Evolutionary conservation across 2,329 filamentous ascomycete genomes (phyloP), one percentile per base, ranked within the genome.

Genomic region (Podosphaera aphanis): DNA sequence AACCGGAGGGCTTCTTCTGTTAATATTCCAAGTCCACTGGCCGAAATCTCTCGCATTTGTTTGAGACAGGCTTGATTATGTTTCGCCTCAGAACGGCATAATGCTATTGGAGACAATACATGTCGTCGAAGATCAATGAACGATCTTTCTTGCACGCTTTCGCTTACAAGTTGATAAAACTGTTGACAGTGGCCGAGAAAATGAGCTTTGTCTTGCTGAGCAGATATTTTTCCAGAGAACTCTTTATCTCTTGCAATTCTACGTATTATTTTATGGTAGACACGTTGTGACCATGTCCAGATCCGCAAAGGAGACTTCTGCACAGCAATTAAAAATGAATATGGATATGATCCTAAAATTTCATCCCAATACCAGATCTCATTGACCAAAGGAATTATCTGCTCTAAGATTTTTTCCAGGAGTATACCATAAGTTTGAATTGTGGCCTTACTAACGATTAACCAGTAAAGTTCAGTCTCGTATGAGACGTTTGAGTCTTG

Each of bases 351-450:
- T 8, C 74, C 73, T 25, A 93, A 64, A 1, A 94, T 72, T 52
- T 90, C 81, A 57, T 93, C 83, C 90, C 90, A 98, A 60, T 95
- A 95, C 75, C 80, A 86, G 20, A 93, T 78, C 53, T 93, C 85
- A 52, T 93, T 78, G 54, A 77, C 82, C 16, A 98, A 63, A 0
- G 79, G 79, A 10, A 88, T 76, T 10, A 85, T 92, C 55, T 90
- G 80, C 46, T 88, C 79, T 10, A 94, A 63, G 2, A 95, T 69
- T 0, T 73, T 76, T 53, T 77, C 77, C 53, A 94, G 66, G 36
- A 93, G 70, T 43, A 83, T 65, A 3, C 88, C 88, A 56, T 93
- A 92, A 1, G 80, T 77, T 57, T 94, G 88, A n/a, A 86, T 75
- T 0, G 86, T 83, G 3, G 86, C 86, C 61, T 95, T 98, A 62